These are phyloP conservation scores for Fusarium illudens DNA, from an alignment of 2,329 filamentous ascomycete genomes.

Conservation along the genomic window DNA sequence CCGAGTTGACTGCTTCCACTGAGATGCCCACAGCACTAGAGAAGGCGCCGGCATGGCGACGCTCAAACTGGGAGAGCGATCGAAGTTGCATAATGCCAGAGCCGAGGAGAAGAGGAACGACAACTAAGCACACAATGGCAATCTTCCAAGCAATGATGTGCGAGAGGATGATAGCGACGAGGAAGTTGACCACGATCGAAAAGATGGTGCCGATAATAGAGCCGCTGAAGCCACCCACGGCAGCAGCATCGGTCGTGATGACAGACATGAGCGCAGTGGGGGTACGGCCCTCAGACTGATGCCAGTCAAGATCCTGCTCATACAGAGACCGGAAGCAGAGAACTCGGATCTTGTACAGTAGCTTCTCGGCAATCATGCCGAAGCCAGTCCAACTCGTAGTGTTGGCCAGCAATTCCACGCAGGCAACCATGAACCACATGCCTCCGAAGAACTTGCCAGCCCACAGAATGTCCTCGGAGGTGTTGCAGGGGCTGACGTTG, in stretches of 20 bases:
- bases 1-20: slow-evolving; percentile 71
- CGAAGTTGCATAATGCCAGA: slow-evolving; percentile 74
- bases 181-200: slow-evolving; percentile 72
- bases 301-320: slow-evolving; percentile 74
- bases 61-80: slow-evolving; percentile 68
- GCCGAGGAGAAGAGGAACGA: slow-evolving; percentile 73
- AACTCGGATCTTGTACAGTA: slow-evolving; percentile 70
- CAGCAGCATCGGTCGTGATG: slow-evolving; percentile 74
- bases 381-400: slow-evolving; percentile 63
- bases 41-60: slow-evolving; percentile 71
- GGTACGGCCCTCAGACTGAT: slow-evolving; percentile 70
- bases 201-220: slow-evolving; percentile 75
- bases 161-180: slow-evolving; percentile 73
- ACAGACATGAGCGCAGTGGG: slow-evolving; percentile 70
- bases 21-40: slow-evolving; percentile 70
- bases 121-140: slow-evolving; percentile 74
- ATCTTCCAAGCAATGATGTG: slow-evolving; percentile 81
- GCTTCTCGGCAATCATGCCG: slow-evolving; percentile 64
- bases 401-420: slow-evolving; percentile 61
- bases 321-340: slow-evolving; percentile 71
- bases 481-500: slow-evolving; percentile 58
- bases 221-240: slow-evolving; percentile 73
- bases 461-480: slow-evolving; percentile 48
- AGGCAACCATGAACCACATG: slow-evolving; percentile 64
- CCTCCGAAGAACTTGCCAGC: slow-evolving; percentile 60